A percentile compares a stretch with the other conserved stretches of the same genome.
These are phyloP conservation scores for Picea glauca DNA, from an alignment of 75 land plant genomes.

Conservation along the genomic window DNA sequence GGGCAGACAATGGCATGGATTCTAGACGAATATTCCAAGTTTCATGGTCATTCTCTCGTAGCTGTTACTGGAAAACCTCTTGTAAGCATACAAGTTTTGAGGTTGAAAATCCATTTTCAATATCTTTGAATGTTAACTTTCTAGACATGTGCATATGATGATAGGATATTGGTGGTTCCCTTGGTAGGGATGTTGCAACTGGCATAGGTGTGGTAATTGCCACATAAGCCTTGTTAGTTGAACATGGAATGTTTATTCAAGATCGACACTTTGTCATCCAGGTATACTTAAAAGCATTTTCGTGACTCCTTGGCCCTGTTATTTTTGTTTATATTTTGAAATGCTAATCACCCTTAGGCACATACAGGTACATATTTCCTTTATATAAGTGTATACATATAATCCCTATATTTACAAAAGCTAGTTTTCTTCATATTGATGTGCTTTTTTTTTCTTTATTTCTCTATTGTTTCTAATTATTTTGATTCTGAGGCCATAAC, in stretches of 20 bases:
- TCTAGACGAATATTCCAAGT: too few relatives aligned
- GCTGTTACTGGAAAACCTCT: too few relatives aligned
- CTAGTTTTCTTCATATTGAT: too few relatives aligned
- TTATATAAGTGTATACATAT: too few relatives aligned
- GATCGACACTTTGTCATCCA: conserved; percentile 53
- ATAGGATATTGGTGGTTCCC: conserved; percentile 64
- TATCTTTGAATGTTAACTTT: neutral
- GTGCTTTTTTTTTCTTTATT: neutral
- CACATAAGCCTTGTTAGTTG: conserved; percentile 61
- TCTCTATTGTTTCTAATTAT: neutral
- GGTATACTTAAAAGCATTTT: neutral
- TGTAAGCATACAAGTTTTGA: too few relatives aligned
- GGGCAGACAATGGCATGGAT: too few relatives aligned
- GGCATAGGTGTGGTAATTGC: conserved; percentile 77
- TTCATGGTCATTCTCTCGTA: too few relatives aligned
- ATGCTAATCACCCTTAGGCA: too few relatives aligned
- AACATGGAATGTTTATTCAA: conserved; percentile 54
- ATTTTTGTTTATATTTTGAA: too few relatives aligned
- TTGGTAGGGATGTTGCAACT: conserved; percentile 83
- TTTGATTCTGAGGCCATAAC: neutral
- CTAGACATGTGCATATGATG: neutral
- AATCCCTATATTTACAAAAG: too few relatives aligned
- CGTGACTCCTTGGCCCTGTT: neutral
- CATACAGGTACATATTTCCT: too few relatives aligned
- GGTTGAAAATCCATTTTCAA: too few relatives aligned